phyloP scores from a whole-genome alignment of 2,329 filamentous ascomycete genomes.

The Fusarium marasasianum region DNA sequence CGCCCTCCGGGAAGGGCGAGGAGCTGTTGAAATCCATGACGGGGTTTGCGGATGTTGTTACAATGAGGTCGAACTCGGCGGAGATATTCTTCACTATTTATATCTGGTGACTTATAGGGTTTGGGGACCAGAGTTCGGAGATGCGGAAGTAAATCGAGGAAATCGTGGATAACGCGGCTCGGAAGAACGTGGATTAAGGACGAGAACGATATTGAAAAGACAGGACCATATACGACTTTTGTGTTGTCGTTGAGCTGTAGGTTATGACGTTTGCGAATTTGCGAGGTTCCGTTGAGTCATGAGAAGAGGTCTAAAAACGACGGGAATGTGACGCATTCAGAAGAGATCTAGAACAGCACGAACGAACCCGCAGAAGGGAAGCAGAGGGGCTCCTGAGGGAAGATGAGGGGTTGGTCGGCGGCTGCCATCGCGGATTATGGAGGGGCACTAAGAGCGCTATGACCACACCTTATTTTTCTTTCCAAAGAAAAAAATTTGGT shows the following conservation, averaged over 20 bases:
- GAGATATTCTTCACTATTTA: background rate
- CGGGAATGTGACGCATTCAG: conserved; percentile 32
- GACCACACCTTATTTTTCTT: conserved; percentile 47
- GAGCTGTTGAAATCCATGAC: conserved; percentile 73
- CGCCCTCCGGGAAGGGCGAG: conserved; percentile 75
- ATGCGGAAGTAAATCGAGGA: conserved; percentile 26
- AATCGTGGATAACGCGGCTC: conserved; percentile 6
- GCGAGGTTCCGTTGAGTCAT: conserved; percentile 6
- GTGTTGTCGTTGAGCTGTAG: background rate
- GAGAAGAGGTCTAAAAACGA: conserved; percentile 1
- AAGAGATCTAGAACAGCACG: conserved; percentile 23
- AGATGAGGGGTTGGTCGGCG: conserved; percentile 30
- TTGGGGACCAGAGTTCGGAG: conserved; percentile 11
- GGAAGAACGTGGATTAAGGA: background rate
- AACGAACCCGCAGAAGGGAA: conserved; percentile 4
- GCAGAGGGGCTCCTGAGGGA: conserved; percentile 20
- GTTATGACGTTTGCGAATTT: conserved; percentile 1
- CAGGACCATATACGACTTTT: background rate
- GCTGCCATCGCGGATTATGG: conserved; percentile 38
- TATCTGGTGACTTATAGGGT: background rate
- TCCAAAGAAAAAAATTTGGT: conserved; percentile 47
- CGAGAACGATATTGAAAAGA: conserved; percentile 2
- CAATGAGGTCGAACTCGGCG: background rate
- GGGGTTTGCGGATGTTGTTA: background rate
- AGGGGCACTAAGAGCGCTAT: conserved; percentile 46